Percentiles rank a stretch among this genome's conserved stretches.
Conservation (phyloP, 2,329 filamentous ascomycete genomes). For the Aspergillus calidoustus region DNA sequence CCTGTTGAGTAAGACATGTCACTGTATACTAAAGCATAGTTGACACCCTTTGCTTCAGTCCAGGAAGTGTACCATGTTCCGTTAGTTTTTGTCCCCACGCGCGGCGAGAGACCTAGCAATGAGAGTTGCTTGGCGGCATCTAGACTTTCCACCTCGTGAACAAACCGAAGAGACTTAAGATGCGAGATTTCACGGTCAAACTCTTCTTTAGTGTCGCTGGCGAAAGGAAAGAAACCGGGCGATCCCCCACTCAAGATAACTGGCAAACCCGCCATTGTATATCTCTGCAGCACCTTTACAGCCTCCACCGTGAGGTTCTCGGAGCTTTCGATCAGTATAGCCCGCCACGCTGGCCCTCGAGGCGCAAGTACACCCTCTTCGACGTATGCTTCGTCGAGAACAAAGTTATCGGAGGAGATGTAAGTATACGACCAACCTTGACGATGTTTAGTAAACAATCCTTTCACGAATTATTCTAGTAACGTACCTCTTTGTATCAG, state of each 20-base stretch:
- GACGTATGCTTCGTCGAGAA: conserved; percentile 44
- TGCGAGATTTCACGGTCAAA: conserved; percentile 26
- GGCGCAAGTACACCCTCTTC: conserved; percentile 43
- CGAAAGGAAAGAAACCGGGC: conserved; percentile 29
- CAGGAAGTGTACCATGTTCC: conserved; percentile 43
- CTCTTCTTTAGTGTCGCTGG: conserved; percentile 16
- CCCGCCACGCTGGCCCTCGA: conserved; percentile 47
- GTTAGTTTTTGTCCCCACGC: conserved; percentile 30
- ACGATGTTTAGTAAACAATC: too few relatives aligned
- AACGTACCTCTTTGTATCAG: too few relatives aligned
- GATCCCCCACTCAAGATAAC: conserved; percentile 48
- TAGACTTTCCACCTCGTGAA: conserved; percentile 13
- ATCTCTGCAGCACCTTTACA: conserved; percentile 39
- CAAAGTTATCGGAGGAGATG: conserved; percentile 51
- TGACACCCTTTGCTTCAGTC: conserved; percentile 34
- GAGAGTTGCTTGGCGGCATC: conserved; percentile 22
- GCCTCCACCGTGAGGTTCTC: conserved; percentile 43
- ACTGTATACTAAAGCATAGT: conserved; percentile 51
- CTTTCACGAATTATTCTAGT: too few relatives aligned
- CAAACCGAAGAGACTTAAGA: too few relatives aligned
- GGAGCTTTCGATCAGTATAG: conserved; percentile 45
- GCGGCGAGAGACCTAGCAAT: conserved; percentile 38
- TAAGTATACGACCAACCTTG: conserved; percentile 51
- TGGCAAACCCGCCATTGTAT: conserved; percentile 46
- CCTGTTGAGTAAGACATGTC: conserved; percentile 26